Base-by-base conservation (phyloP, 257 asterid genomes). In the Penstemon newberryi region DNA sequence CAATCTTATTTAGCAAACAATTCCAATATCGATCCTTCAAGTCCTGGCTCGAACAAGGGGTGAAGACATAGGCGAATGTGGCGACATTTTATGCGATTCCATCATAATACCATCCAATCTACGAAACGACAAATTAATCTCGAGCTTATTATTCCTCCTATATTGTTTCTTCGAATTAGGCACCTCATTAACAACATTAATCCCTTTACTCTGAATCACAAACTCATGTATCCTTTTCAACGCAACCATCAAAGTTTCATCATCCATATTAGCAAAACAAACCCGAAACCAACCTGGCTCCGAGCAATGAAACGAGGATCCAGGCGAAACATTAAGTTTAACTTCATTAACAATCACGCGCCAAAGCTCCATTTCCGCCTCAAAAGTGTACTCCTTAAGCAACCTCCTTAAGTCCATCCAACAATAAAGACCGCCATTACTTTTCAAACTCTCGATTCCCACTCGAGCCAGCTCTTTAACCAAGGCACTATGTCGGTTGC, bases 21-120 rank as follows among this genome's bases (percentile, higher is more conserved):
- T 25, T 25, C 33, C 33, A 25, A 25, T 25, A 25, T 25, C 33
- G 33, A 25, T 25, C 33, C 47, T 36, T 75, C 77, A 86, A 52
- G 80, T 82, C 81, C 73, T 81, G 6, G 90, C 94, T 5, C 88
- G 87, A 66, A 89, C 96, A 0, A 92, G 88, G 36, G 98, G 98
- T 36, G 98, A 92, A 25, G 86, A 46, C 86, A 91, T 82, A 3
- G 91, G 95, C n/a, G 96, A 90, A 43, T 87, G 96, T 60, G 93
- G 91, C 7, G 96, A 85, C 81, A 79, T 74, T 67, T 56, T 77
- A 52, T 62, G 74, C 0, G 82, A 63, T 7, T 55, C 41, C 87
- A 68, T 79, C 60, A 77, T 78, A 10, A 79, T 70, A 41, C 83
- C 96, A 4, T 87, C 94, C 85, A 82, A 18, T 33, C 91, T 61